Evolutionary conservation across 371 early-diverging fungal species (phyloP).

Genomic region (Coemansia sp.): DNA sequence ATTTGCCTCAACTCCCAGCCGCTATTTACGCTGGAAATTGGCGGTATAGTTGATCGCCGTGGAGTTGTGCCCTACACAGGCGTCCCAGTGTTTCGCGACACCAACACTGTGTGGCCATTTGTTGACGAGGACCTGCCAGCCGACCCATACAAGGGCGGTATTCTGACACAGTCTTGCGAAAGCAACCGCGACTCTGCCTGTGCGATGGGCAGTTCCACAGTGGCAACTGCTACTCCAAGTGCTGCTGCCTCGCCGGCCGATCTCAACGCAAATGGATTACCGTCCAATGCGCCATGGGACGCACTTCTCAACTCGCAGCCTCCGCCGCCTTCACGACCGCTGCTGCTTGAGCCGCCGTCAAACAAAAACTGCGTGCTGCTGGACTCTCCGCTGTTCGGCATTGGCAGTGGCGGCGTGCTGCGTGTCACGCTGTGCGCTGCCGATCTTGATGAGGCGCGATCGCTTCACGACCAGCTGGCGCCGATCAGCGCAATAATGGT

Average conservation of each 20-base stretch:
- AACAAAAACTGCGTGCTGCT: conserved; percentile 52
- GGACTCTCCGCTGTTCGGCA: conserved; percentile 99
- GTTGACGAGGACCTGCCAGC: conserved; percentile 73
- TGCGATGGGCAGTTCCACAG: background rate
- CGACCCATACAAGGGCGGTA: background rate
- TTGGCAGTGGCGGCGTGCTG: conserved; percentile 97
- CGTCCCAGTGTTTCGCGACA: conserved; percentile 48
- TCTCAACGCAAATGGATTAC: background rate
- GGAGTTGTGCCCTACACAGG: conserved; percentile 46
- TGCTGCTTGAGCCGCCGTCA: conserved; percentile 21
- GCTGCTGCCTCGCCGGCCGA: background rate
- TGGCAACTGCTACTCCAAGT: background rate
- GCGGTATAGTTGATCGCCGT: conserved; percentile 43
- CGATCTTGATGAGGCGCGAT: conserved; percentile 88
- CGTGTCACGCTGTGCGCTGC: conserved; percentile 97
- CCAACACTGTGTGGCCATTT: conserved; percentile 83
- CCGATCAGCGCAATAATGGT: conserved; percentile 89
- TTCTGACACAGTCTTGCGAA: background rate
- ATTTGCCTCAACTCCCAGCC: conserved; percentile 30
- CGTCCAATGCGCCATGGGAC: background rate
- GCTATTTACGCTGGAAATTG: conserved; percentile 41
- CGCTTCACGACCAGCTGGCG: conserved; percentile 93
- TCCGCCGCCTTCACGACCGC: conserved; percentile 1
- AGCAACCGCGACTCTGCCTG: conserved; percentile 21
- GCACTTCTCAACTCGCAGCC: background rate